Percentiles rank a stretch among this genome's conserved stretches.
These are phyloP conservation scores for Alternaria triticimaculans DNA, from an alignment of 2,329 filamentous ascomycete species.

Conservation along the genomic window DNA sequence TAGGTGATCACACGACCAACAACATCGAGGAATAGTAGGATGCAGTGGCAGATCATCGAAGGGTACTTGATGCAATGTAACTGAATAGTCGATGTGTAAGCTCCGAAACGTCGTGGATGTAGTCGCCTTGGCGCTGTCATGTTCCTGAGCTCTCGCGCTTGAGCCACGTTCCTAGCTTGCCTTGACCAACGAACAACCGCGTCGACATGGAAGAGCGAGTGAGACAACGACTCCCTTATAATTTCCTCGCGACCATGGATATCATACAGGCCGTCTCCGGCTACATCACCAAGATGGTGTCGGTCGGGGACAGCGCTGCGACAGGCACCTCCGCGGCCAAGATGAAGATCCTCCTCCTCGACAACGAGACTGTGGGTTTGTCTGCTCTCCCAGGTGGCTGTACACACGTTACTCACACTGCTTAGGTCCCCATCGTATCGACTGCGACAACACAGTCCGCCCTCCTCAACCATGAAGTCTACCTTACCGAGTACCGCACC, in stretches of 20 bases:
- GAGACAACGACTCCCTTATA: not conserved
- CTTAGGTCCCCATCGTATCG: slow-evolving; percentile 83
- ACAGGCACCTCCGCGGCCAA: slow-evolving; percentile 76
- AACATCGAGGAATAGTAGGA: not conserved
- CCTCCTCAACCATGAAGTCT: slow-evolving; percentile 94
- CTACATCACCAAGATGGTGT: slow-evolving; percentile 97
- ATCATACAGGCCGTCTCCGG: slow-evolving; percentile 89
- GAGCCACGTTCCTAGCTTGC: slow-evolving; percentile 7
- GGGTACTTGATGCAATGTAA: not conserved
- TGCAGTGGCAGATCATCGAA: not conserved
- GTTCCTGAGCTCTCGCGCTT: slow-evolving; percentile 6
- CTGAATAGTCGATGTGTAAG: not conserved
- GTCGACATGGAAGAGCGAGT: slow-evolving; percentile 11
- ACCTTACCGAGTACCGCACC: slow-evolving; percentile 77
- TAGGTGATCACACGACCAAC: not conserved
- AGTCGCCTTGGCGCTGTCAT: not conserved
- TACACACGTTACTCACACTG: slow-evolving; percentile 20
- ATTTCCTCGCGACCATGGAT: slow-evolving; percentile 70
- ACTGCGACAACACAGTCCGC: slow-evolving; percentile 95
- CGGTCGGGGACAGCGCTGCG: slow-evolving; percentile 74
- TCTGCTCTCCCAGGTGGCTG: slow-evolving; percentile 42
- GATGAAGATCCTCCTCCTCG: slow-evolving; percentile 97
- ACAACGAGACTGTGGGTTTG: slow-evolving; percentile 81
- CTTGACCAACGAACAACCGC: slow-evolving; percentile 1
- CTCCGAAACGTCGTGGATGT: not conserved